Conservation (phyloP, 1,139 yeast species). For the Scheffersomyces lignicola region DNA sequence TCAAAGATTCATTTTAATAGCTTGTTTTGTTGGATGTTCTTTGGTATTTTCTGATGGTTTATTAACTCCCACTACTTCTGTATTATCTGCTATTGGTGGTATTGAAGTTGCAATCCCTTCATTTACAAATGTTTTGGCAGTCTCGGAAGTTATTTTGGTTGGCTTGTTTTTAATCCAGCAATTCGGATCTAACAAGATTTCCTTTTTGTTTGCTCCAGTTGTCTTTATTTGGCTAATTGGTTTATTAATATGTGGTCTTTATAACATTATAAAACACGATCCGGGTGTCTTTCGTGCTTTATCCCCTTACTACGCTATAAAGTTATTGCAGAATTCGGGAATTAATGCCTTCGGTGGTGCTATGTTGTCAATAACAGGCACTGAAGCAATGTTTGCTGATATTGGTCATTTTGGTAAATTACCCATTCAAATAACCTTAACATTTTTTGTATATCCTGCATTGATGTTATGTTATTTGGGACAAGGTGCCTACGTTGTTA, state of each 20-base stretch:
- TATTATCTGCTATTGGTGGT: constrained; percentile 52
- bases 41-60: constrained; percentile 60
- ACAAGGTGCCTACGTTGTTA: constrained; percentile 51
- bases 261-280: constrained; percentile 39
- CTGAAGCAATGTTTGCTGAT: constrained; percentile 67
- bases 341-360: constrained; percentile 50
- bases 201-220: constrained; percentile 53
- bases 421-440: constrained; percentile 50
- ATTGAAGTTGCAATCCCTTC: constrained; percentile 47
- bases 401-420: constrained; percentile 54
- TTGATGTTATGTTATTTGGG: constrained; percentile 55
- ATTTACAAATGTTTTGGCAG: constrained; percentile 40
- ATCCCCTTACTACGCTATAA: constrained; percentile 52
- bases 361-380: constrained; percentile 58
- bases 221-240: constrained; percentile 51
- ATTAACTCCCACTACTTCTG: constrained; percentile 63
- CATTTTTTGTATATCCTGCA: constrained; percentile 50
- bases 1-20: constrained; percentile 32
- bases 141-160: constrained; percentile 49
- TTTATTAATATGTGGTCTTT: constrained; percentile 45
- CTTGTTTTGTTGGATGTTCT: constrained; percentile 56
- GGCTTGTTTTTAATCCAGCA: constrained; percentile 45
- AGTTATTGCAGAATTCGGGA: constrained; percentile 37
- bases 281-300: constrained; percentile 50
- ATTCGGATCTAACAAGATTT: constrained; percentile 45